Evolutionary conservation across 2,329 filamentous ascomycete genomes (phyloP).

Genomic region (Monascus ruber): DNA sequence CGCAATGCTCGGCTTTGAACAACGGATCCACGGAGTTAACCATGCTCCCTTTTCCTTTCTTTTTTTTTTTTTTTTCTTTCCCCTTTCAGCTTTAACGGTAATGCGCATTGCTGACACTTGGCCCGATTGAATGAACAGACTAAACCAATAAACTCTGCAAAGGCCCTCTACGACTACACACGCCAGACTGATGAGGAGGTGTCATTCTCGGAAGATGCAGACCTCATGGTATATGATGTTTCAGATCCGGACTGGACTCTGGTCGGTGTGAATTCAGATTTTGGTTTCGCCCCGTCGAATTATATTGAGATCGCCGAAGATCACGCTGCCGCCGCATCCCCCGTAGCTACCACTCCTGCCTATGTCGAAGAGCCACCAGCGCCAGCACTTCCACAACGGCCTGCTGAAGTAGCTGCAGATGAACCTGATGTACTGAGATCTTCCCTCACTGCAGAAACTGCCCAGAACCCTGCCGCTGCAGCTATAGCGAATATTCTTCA

Average conservation of each 20-base stretch:
- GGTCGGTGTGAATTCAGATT: constrained; percentile 73
- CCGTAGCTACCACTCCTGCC: constrained; percentile 12
- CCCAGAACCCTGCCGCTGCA: constrained; percentile 43
- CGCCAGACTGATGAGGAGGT: constrained; percentile 96
- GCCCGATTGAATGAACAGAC: constrained; percentile 37
- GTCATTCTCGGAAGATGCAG: constrained; percentile 81
- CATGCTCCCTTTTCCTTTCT: too few relatives aligned
- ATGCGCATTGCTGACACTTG: too few relatives aligned
- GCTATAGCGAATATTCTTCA: constrained; percentile 42
- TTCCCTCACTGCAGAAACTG: constrained; percentile 32
- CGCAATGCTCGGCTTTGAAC: too few relatives aligned
- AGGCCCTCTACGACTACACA: constrained; percentile 95
- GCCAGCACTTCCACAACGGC: constrained; percentile 24
- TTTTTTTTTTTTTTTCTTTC: too few relatives aligned
- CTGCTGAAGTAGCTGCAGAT: constrained; percentile 10
- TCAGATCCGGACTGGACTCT: constrained; percentile 95
- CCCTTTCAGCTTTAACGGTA: too few relatives aligned
- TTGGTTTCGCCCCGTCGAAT: constrained; percentile 88
- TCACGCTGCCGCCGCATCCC: constrained; percentile 32
- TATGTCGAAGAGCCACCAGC: constrained; percentile 27
- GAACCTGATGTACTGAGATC: constrained; percentile 15
- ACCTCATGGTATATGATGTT: constrained; percentile 74
- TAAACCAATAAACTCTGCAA: constrained; percentile 57
- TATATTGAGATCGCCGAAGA: constrained; percentile 67
- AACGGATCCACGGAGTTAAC: too few relatives aligned